Base-by-base conservation (phyloP, 176 grass and related monocot species). In the Aechmea fasciata region DNA sequence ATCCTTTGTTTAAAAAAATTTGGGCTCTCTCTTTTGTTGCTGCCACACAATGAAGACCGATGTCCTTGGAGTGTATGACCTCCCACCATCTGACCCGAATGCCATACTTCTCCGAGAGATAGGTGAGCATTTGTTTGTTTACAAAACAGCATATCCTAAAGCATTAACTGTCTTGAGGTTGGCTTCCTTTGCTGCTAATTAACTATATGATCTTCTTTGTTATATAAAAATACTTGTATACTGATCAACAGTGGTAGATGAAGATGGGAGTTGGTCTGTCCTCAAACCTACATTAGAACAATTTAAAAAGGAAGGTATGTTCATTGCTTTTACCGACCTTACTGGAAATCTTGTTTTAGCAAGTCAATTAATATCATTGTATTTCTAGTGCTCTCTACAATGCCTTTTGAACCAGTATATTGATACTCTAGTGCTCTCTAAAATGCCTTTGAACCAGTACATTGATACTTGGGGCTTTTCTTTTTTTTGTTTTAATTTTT, bases 1-100 rank as follows among this genome's bases (percentile, higher is more conserved):
- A 26, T 65, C 49, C 55, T 68, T 62, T 41, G 6, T 41, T 41
- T 41, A 33, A 33, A 33, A 33, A 33, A 33, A 4, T 4, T 33
- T 41, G 33, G 3, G 33, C 33, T 41, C 33, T 6, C 5, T 41
- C 33, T 41, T 41, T 41, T 41, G 33, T 7, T 41, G 33, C 33
- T 41, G 33, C 33, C 33, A 41, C 10, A 48, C 26, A 49, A 71
- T 82, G 48, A 77, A 97, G 93, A 97, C 93, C 81, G 86, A 97
- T 83, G 93, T 97, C 73, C 84, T 75, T 76, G 93, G 93, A 81
- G 93, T 97, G 66, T 97, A 90, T 75, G 89, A 92, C 71, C 78
- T 89, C n/a, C 89, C 93, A 67, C 93, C 93, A 72, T 66, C 82
- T 70, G 89, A 97, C 53, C 76, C 88, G 65, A 72, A 90, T 87